Base-by-base conservation (phyloP, 2,329 filamentous ascomycete species). In the Trichocomaceae sp. region DNA sequence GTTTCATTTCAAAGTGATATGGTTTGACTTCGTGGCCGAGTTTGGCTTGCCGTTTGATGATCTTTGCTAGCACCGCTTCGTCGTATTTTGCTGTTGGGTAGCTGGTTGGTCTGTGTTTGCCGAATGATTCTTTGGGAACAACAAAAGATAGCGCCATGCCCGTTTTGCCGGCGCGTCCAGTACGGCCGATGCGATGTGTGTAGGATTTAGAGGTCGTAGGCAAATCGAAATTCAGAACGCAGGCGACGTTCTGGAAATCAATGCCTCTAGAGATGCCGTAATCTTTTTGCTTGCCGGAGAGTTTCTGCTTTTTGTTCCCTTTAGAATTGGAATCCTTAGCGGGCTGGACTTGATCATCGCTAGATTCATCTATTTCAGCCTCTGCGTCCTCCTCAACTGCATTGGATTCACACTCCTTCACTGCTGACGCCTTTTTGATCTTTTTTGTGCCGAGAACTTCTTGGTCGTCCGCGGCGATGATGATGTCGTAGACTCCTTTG, bases 61-160 rank as follows among this genome's bases (percentile, higher is more conserved):
- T 93, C 69, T 87, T 90, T 22, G 81, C 81, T 33, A 99, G 75
- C 0, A 95, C 81, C 66, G 86, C 85, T 68, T 97, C 93, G 66
- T 99, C 92, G 58, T 92, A 80, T 68, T 88, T 87, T 10, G 86
- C 81, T 20, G 86, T 84, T 45, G 84, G 75, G 59, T 92, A 83
- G 48, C 82, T 84, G 0, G 92, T 97, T 1, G 91, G 86, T 65
- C 90, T 88, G 75, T 97, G 92, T 71, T 96, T 96, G 62, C 88
- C 83, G 72, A 87, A 96, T 46, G 86, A 80, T 0, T 89, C 84
- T 50, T 83, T 80, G 8, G 93, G 92, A 2, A 99, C 81, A 50
- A 95, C 88, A 70, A 99, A 96, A 9, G 90, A 96, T n/a, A 99
- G 80, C 0, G 93, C 90, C 81, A 96, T 97, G 57, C 93, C 93